Evolutionary conservation across 2,329 filamentous ascomycete species (phyloP).

Genomic region (Coniochaeta prunicola): DNA sequence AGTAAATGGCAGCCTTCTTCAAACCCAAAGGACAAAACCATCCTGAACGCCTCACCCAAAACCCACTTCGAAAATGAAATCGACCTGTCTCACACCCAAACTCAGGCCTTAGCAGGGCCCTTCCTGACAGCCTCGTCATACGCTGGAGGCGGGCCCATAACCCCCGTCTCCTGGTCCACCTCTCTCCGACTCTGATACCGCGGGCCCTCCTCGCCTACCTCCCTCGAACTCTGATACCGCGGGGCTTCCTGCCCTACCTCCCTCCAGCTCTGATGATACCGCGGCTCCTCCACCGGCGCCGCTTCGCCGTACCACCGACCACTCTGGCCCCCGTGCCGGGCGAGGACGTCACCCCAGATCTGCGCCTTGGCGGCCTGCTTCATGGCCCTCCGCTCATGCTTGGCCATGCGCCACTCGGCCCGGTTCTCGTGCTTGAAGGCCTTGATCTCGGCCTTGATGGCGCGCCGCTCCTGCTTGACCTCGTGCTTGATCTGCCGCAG

Average conservation of each 20-base stretch:
- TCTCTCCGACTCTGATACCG: background rate
- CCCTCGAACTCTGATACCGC: background rate
- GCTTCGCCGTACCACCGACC: too few species aligned
- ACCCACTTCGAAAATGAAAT: too few species aligned
- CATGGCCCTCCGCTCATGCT: background rate
- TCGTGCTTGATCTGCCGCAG: background rate
- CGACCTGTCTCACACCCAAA: background rate
- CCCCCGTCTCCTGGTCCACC: background rate
- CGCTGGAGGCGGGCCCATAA: background rate
- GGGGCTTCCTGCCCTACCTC: background rate
- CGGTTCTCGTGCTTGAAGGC: background rate
- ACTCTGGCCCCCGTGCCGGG: background rate
- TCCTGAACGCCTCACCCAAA: background rate
- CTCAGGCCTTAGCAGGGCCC: background rate
- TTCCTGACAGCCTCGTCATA: background rate
- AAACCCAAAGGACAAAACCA: too few species aligned
- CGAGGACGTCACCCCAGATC: background rate
- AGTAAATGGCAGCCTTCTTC: background rate
- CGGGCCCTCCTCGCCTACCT: background rate
- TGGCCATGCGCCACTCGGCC: background rate
- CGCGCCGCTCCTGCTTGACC: background rate
- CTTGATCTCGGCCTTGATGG: background rate
- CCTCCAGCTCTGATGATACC: background rate
- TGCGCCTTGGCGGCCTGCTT: background rate
- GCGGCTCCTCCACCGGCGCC: too few species aligned